phyloP scores from a whole-genome alignment of 208 protist species.

The Acanthamoeba sp. region DNA sequence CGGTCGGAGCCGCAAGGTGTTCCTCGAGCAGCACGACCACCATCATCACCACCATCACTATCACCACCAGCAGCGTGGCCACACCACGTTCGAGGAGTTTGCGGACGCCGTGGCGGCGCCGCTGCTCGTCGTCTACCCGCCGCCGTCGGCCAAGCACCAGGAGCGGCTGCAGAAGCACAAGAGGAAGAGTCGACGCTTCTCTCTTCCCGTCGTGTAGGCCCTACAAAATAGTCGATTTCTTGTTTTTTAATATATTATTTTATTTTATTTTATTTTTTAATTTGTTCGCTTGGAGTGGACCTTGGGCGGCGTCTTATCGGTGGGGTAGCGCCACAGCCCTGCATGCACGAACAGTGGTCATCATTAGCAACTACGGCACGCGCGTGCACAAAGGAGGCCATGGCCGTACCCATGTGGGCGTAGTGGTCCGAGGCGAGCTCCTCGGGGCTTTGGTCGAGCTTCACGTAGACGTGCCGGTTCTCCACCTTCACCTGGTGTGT shows the following conservation, averaged over 20 bases:
- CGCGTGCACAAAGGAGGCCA: background rate
- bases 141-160: slow-evolving; percentile 10
- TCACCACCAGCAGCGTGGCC: background rate
- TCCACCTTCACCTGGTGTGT: slow-evolving; percentile 42
- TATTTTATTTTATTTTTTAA: too few species aligned
- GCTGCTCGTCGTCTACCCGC: slow-evolving; percentile 17
- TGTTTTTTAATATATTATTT: too few species aligned
- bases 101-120: background rate
- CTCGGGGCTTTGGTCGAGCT: background rate
- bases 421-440: slow-evolving; percentile 49
- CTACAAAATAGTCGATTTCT: too few species aligned
- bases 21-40: background rate
- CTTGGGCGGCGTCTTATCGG: slow-evolving; percentile 26
- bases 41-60: background rate
- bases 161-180: background rate
- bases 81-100: slow-evolving; percentile 14
- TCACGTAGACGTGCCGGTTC: background rate
- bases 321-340: slow-evolving; percentile 15
- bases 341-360: too few species aligned
- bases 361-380: too few species aligned
- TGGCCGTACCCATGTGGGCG: slow-evolving; percentile 60
- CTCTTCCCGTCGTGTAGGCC: background rate
- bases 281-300: slow-evolving; percentile 8
- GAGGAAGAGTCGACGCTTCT: background rate
- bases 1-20: background rate